These are phyloP conservation scores for Ramalina peruviana DNA, from an alignment of 495 filamentous ascomycete genomes.

Conservation along the genomic window DNA sequence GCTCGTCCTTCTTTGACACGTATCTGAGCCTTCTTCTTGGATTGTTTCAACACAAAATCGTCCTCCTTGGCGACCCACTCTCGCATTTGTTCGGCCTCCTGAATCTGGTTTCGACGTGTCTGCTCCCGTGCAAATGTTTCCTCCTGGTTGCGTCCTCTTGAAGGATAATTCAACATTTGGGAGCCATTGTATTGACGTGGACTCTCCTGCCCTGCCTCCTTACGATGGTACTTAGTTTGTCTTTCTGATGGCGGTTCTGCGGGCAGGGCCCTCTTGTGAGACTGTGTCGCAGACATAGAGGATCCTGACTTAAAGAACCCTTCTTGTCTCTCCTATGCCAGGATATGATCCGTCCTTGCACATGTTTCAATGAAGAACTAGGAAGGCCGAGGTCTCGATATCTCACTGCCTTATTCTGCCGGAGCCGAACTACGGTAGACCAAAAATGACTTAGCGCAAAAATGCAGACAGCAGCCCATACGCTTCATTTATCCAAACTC, in stretches of 20 bases:
- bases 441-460: no score
- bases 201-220: constrained; percentile 3
- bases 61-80: constrained; percentile 91
- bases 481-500: no score
- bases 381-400: no score
- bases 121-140: constrained; percentile 28
- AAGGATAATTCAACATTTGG: not conserved
- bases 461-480: no score
- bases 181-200: constrained; percentile 1
- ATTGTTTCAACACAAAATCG: constrained; percentile 88
- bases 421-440: no score
- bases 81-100: constrained; percentile 64
- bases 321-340: no score
- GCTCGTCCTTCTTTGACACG: constrained; percentile 87
- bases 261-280: constrained; percentile 4
- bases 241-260: constrained; percentile 6
- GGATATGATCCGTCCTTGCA: no score
- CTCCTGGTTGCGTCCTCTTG: constrained; percentile 5
- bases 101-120: constrained; percentile 42
- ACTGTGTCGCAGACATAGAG: not conserved
- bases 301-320: no score
- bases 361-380: no score
- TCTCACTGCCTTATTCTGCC: no score
- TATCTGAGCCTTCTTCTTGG: constrained; percentile 96
- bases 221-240: constrained; percentile 7